A percentile compares a stretch with the other conserved stretches of the same genome.
These are phyloP conservation scores for Aspergillus egyptiacus DNA, from an alignment of 495 filamentous ascomycete species.

Conservation along the genomic window DNA sequence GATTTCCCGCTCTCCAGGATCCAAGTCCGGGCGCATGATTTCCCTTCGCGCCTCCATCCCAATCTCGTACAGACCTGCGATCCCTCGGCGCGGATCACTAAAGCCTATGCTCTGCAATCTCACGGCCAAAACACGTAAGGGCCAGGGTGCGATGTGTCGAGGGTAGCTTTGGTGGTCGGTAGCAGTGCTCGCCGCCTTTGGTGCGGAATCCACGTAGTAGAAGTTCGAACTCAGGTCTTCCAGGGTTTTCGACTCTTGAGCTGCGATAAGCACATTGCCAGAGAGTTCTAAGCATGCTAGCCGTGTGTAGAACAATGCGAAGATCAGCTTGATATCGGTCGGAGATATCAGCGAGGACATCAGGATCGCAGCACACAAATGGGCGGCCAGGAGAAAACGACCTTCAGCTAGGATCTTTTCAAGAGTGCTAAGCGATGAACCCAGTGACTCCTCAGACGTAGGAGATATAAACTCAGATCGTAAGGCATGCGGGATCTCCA, in stretches of 20 bases:
- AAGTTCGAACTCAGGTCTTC: slow-evolving; percentile 68
- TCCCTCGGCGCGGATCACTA: slow-evolving; percentile 72
- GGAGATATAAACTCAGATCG: slow-evolving; percentile 39
- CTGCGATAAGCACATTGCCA: slow-evolving; percentile 64
- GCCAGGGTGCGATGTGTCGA: slow-evolving; percentile 75
- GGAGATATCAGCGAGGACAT: slow-evolving; percentile 44
- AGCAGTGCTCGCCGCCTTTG: slow-evolving; percentile 25
- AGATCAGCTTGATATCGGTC: slow-evolving; percentile 57
- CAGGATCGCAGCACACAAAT: slow-evolving; percentile 35
- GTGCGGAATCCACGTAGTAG: slow-evolving; percentile 52
- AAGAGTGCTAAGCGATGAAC: slow-evolving; percentile 38
- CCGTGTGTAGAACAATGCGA: slow-evolving; percentile 73
- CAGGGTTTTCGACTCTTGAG: slow-evolving; percentile 77
- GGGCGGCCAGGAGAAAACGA: slow-evolving; percentile 55
- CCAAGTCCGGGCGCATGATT: slow-evolving; percentile 32
- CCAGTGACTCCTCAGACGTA: slow-evolving; percentile 32
- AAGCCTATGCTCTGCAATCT: slow-evolving; percentile 80
- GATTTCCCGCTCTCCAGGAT: slow-evolving; percentile 36
- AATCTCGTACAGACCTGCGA: slow-evolving; percentile 84
- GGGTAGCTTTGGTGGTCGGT: slow-evolving; percentile 27
- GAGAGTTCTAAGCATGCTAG: slow-evolving; percentile 75
- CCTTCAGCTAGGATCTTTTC: slow-evolving; percentile 68
- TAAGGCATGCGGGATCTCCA: slow-evolving; percentile 61
- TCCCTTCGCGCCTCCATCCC: slow-evolving; percentile 64
- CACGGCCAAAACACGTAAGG: slow-evolving; percentile 72